A percentile compares a stretch with the other conserved stretches of the same genome.
These are phyloP conservation scores for Heterobasidion parviporum DNA, from an alignment of 1,284 basidiomycete species.

Conservation along the genomic window DNA sequence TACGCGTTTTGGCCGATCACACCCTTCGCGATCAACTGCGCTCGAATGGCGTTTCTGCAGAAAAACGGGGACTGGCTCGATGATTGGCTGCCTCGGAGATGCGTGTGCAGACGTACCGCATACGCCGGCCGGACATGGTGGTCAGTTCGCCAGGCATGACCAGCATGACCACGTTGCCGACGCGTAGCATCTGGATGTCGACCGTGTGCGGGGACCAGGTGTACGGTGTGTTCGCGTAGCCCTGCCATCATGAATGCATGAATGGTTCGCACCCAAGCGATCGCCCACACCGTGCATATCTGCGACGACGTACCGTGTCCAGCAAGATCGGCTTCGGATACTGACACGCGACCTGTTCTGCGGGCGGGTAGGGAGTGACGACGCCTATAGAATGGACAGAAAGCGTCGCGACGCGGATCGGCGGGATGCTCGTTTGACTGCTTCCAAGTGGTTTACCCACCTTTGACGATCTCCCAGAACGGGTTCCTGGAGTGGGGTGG, in stretches of 20 bases:
- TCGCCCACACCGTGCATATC: not conserved
- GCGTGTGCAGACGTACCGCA: constrained; percentile 22
- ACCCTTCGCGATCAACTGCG: constrained; percentile 52
- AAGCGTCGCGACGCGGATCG: too few species aligned
- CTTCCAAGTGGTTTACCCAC: constrained; percentile 22
- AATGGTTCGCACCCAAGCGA: too few species aligned
- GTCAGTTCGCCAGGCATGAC: constrained; percentile 67
- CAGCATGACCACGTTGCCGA: constrained; percentile 74
- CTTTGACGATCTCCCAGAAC: constrained; percentile 77
- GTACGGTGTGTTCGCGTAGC: constrained; percentile 61
- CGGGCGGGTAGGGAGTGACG: constrained; percentile 55
- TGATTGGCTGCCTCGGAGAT: not conserved
- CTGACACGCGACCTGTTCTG: constrained; percentile 66
- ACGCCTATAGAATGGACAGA: constrained; percentile 27
- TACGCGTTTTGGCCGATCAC: constrained; percentile 60
- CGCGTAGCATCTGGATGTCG: constrained; percentile 71
- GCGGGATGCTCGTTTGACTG: too few species aligned
- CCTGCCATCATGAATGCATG: constrained; percentile 26
- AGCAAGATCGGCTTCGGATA: constrained; percentile 75
- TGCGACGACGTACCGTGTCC: constrained; percentile 43
- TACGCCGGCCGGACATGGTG: constrained; percentile 44
- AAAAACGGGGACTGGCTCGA: not conserved
- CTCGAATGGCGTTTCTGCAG: constrained; percentile 51
- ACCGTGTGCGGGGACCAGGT: constrained; percentile 73
- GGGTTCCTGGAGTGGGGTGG: constrained; percentile 50